phyloP scores from a whole-genome alignment of 2,329 filamentous ascomycete species.

The Dactylellina cionopaga region DNA sequence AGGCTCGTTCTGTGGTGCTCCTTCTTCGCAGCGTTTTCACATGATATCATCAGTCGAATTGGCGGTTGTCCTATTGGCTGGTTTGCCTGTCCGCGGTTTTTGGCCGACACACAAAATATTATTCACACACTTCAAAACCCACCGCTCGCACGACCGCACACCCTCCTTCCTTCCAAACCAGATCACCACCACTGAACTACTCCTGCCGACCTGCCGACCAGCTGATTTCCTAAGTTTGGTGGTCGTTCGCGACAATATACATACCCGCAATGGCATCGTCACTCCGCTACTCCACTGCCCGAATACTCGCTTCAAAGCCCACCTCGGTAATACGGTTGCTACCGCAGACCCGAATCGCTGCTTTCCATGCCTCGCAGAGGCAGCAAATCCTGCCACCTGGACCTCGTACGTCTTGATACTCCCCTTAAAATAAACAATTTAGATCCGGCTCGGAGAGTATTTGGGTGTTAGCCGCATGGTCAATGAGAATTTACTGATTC shows the following conservation, averaged over 20 bases:
- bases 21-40: constrained; percentile 12
- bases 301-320: constrained; percentile 41
- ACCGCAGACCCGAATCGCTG: constrained; percentile 69
- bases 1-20: neutral
- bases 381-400: constrained; percentile 81
- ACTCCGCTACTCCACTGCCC: constrained; percentile 34
- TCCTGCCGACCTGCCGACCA: constrained; percentile 6
- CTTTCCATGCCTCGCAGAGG: constrained; percentile 85
- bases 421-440: constrained; percentile 72
- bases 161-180: constrained; percentile 1
- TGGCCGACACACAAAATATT: constrained; percentile 49
- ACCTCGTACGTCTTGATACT: constrained; percentile 74
- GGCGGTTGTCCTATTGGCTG: constrained; percentile 30
- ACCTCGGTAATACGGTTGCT: constrained; percentile 51
- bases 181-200: constrained; percentile 1
- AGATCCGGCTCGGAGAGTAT: too few relatives aligned
- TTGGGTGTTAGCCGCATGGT: too few relatives aligned
- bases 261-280: constrained; percentile 36
- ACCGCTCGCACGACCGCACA: constrained; percentile 18
- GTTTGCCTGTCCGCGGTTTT: constrained; percentile 41
- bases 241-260: neutral
- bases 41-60: constrained; percentile 53
- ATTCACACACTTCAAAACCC: constrained; percentile 23
- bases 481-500: constrained; percentile 27
- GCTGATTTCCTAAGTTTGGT: neutral